phyloP scores from a whole-genome alignment of 2,329 filamentous ascomycete species.

The Tricladium varicosporioides region DNA sequence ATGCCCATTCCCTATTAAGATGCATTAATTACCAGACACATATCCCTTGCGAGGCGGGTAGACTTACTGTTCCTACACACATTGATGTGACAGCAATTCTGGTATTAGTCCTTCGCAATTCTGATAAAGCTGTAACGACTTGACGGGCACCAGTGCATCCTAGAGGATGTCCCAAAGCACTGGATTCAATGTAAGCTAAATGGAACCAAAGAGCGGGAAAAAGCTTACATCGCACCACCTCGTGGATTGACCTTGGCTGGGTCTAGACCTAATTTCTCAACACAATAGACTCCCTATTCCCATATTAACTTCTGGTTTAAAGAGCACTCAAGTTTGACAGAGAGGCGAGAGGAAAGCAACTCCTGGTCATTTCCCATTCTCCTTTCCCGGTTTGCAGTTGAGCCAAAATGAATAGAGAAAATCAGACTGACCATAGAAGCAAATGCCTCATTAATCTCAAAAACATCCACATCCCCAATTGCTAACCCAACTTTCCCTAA shows the following conservation, averaged over 20 bases:
- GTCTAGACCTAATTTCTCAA: constrained; percentile 79
- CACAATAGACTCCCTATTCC: constrained; percentile 79
- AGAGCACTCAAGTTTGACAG: no score
- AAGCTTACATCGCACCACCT: constrained; percentile 63
- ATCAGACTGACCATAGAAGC: constrained; percentile 77
- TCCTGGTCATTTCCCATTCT: no score
- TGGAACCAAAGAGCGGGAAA: background rate
- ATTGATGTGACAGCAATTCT: constrained; percentile 89
- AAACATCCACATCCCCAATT: constrained; percentile 89
- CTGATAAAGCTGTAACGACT: constrained; percentile 85
- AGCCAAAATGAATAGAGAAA: no score
- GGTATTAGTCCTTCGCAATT: constrained; percentile 78
- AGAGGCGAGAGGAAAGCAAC: no score
- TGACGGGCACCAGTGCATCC: constrained; percentile 92
- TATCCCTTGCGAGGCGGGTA: background rate
- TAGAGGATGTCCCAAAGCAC: constrained; percentile 86
- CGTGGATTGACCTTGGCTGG: constrained; percentile 91
- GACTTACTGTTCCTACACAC: constrained; percentile 77
- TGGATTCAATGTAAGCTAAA: constrained; percentile 5
- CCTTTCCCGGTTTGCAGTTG: no score
- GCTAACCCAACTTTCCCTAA: constrained; percentile 79
- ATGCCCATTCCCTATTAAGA: constrained; percentile 71
- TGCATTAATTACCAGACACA: background rate
- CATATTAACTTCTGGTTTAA: no score
- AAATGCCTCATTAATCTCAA: constrained; percentile 98